These are phyloP conservation scores for Vitis rotundifolia DNA, from an alignment of 164 flowering plant species.

Conservation along the genomic window DNA sequence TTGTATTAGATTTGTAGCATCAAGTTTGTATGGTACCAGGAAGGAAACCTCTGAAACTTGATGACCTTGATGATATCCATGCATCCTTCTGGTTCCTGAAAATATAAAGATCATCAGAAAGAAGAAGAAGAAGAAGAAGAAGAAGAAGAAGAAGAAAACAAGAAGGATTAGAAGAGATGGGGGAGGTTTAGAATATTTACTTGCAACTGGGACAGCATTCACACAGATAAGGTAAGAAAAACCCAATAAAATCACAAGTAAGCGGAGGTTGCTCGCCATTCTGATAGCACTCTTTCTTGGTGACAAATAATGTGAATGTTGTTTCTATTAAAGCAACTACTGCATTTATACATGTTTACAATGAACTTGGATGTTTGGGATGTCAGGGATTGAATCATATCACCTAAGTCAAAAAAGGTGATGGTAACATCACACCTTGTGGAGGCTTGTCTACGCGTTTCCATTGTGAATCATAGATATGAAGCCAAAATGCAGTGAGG, in stretches of 20 bases:
- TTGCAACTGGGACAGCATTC: constrained; percentile 44
- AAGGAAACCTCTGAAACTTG: constrained; percentile 1
- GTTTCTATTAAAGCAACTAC: constrained; percentile 1
- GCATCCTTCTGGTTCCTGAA: constrained; percentile 27
- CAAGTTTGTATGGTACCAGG: constrained; percentile 6
- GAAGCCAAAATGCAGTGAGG: neutral
- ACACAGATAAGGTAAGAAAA: constrained; percentile 32
- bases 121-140: neutral
- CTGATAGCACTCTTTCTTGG: neutral
- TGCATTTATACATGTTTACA: constrained; percentile 19
- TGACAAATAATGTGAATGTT: neutral
- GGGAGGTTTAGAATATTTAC: constrained; percentile 23
- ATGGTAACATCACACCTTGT: constrained; percentile 12
- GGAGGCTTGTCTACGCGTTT: constrained; percentile 5
- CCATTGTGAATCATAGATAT: constrained; percentile 13
- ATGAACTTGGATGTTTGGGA: neutral
- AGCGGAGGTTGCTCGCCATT: constrained; percentile 26
- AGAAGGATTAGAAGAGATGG: neutral
- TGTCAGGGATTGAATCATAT: neutral
- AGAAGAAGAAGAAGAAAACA: neutral
- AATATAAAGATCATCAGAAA: neutral
- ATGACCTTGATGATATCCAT: constrained; percentile 7
- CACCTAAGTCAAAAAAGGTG: constrained; percentile 25
- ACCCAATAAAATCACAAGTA: constrained; percentile 32
- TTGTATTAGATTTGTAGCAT: neutral